These are phyloP conservation scores for Leptographium radiaticola DNA, from an alignment of 2,329 filamentous ascomycete genomes.

Conservation along the genomic window DNA sequence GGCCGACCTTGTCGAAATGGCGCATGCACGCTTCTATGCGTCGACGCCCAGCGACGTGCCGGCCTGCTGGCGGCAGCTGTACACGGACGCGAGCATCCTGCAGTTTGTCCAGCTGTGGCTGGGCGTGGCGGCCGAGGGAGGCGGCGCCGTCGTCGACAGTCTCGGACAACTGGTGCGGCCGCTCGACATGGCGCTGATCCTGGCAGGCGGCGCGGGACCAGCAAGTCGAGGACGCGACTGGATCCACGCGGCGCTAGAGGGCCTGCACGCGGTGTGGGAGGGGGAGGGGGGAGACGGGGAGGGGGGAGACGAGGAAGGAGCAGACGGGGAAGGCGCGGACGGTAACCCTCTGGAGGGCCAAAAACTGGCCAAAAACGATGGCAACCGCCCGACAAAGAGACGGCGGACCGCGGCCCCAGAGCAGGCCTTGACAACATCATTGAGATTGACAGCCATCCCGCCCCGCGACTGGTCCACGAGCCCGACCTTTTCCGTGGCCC, in stretches of 20 bases:
- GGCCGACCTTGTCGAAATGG: constrained; percentile 43
- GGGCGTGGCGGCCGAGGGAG: neutral
- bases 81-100: constrained; percentile 57
- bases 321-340: neutral
- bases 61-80: constrained; percentile 54
- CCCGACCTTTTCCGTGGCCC: neutral
- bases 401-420: no score
- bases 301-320: neutral
- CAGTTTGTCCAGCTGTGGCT: constrained; percentile 29
- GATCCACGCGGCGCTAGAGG: constrained; percentile 36
- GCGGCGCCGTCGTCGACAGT: neutral
- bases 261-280: constrained; percentile 23
- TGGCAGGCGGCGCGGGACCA: constrained; percentile 50
- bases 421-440: neutral
- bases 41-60: constrained; percentile 57
- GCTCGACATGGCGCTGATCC: constrained; percentile 66
- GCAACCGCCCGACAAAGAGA: no score
- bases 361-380: neutral
- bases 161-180: constrained; percentile 46
- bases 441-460: neutral
- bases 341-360: neutral
- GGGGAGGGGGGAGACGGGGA: neutral
- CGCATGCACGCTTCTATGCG: constrained; percentile 55
- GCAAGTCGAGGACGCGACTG: constrained; percentile 32
- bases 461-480: neutral